Evolutionary conservation across 192 early-diverging fungal genomes (phyloP).

Genomic region (Linnemannia elongata): DNA sequence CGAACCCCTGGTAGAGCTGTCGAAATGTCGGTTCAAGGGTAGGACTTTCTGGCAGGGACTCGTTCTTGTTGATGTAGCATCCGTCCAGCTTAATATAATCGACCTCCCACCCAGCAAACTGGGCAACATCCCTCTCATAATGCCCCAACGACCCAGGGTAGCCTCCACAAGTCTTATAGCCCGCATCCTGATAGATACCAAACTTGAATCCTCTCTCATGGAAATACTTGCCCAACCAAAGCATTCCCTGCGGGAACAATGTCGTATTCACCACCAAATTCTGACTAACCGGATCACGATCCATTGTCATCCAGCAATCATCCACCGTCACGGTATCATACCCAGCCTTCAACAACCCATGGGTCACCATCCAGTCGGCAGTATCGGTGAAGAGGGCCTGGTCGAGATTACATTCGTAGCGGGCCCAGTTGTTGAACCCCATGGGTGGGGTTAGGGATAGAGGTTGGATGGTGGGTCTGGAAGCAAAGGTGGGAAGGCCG

Average conservation of each 20-base stretch:
- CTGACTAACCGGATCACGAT: conserved; percentile 40
- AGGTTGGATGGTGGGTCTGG: background rate
- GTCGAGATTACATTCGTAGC: conserved; percentile 64
- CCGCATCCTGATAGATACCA: conserved; percentile 58
- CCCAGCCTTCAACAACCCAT: conserved; percentile 59
- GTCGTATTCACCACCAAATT: conserved; percentile 50
- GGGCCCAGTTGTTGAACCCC: conserved; percentile 74
- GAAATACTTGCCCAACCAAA: conserved; percentile 64
- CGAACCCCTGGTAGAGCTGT: conserved; percentile 40
- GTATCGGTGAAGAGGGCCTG: conserved; percentile 64
- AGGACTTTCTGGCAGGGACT: conserved; percentile 30
- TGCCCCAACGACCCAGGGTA: conserved; percentile 62
- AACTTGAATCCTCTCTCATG: conserved; percentile 62
- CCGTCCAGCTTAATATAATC: conserved; percentile 77
- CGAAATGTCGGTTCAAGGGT: conserved; percentile 53
- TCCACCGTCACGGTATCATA: conserved; percentile 72
- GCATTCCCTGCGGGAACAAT: conserved; percentile 69
- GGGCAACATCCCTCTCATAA: conserved; percentile 62
- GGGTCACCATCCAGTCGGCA: conserved; percentile 60
- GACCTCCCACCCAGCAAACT: conserved; percentile 68
- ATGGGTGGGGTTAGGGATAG: conserved; percentile 54
- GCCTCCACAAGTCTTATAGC: conserved; percentile 66
- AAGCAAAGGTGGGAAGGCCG: conserved; percentile 3
- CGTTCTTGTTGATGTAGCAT: conserved; percentile 62
- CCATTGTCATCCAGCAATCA: conserved; percentile 69